Conservation (phyloP, 495 filamentous ascomycete genomes). For the Amniculicola lignicola region DNA sequence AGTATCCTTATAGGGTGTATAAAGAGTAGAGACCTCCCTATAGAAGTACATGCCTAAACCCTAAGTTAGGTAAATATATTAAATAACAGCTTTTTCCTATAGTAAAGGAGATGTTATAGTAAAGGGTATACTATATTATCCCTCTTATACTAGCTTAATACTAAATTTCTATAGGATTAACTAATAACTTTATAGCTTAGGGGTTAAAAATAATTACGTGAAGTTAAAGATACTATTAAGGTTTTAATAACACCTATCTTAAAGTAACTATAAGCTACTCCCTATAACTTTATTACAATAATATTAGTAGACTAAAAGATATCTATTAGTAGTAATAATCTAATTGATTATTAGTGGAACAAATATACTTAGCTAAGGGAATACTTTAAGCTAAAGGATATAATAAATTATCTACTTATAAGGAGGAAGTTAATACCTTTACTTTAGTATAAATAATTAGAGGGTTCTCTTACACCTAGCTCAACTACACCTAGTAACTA, state of each 20-base stretch:
- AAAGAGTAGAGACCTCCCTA: no score
- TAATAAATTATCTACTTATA: constrained; percentile 4
- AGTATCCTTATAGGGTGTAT: no score
- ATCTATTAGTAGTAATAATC: constrained; percentile 3
- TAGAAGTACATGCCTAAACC: no score
- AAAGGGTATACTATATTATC: no score
- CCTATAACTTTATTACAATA: constrained; percentile 11
- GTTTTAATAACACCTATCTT: constrained; percentile 6
- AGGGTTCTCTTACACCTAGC: no score
- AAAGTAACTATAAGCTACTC: constrained; percentile 4
- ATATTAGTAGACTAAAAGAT: constrained; percentile 6
- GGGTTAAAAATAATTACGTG: constrained; percentile 8
- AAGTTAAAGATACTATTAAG: not conserved
- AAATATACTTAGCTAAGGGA: not conserved
- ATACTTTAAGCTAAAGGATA: not conserved
- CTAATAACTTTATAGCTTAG: not conserved
- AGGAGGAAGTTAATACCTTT: constrained; percentile 11
- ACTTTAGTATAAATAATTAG: no score
- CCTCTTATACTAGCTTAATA: no score
- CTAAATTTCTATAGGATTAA: not conserved
- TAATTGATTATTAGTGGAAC: no score
- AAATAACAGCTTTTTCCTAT: no score
- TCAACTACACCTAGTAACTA: no score
- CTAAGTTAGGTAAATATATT: no score
- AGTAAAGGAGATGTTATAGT: no score